These are phyloP conservation scores for Aspergillus sp. DNA, from an alignment of 2,329 filamentous ascomycete genomes.

Conservation along the genomic window DNA sequence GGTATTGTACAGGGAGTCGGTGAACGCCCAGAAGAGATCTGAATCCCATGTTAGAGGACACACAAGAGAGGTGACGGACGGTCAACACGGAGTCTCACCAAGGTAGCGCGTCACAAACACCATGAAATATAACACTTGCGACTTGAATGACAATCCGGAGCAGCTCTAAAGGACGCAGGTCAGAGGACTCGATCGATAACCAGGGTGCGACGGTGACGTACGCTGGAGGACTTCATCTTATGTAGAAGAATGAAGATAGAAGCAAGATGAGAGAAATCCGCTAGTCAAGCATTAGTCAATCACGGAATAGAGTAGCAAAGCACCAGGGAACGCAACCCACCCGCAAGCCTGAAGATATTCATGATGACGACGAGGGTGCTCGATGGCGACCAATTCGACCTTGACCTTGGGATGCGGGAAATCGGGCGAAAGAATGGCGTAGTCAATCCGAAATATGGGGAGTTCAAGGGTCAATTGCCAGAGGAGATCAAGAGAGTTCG, in stretches of 20 bases:
- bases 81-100: conserved; percentile 49
- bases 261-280: conserved; percentile 90
- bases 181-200: background rate
- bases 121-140: conserved; percentile 88
- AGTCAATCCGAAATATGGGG: background rate
- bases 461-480: conserved; percentile 6
- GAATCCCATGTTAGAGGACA: background rate
- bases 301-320: background rate
- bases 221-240: conserved; percentile 92
- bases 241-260: conserved; percentile 94
- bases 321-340: conserved; percentile 39
- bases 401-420: background rate
- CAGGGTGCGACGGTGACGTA: conserved; percentile 46
- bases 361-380: conserved; percentile 45
- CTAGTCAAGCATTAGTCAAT: conserved; percentile 46
- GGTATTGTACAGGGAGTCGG: conserved; percentile 83
- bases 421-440: background rate
- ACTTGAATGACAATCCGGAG: conserved; percentile 97
- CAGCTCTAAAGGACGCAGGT: conserved; percentile 66
- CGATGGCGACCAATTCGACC: conserved; percentile 1
- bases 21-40: conserved; percentile 87
- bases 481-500: background rate
- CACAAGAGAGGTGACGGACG: background rate
- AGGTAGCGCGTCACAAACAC: conserved; percentile 95
- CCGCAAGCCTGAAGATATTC: conserved; percentile 69